Evolutionary conservation across 305 asterid species (phyloP).

Genomic region (Fraxinus angustifolia): DNA sequence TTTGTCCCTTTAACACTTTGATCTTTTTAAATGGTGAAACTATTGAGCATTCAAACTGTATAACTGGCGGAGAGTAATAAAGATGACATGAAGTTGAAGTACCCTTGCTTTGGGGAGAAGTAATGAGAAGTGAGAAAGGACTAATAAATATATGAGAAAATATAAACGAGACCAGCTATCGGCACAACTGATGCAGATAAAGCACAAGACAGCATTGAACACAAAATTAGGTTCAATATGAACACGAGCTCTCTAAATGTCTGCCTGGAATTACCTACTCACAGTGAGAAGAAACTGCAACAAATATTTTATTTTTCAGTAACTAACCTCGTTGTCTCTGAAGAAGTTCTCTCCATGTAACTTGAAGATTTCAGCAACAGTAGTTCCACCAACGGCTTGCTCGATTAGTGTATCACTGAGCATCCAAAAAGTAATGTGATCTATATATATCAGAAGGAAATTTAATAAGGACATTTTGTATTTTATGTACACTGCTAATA

Average conservation of each 20-base stretch:
- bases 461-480: not conserved
- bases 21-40: not conserved
- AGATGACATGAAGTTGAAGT: not conserved
- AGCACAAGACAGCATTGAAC: not conserved
- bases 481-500: not conserved
- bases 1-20: not conserved
- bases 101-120: not conserved
- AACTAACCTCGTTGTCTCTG: slow-evolving; percentile 79
- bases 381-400: slow-evolving; percentile 61
- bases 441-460: slow-evolving; percentile 10
- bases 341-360: slow-evolving; percentile 70
- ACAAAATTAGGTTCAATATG: not conserved
- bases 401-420: slow-evolving; percentile 75
- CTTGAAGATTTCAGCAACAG: slow-evolving; percentile 83
- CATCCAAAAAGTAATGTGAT: slow-evolving; percentile 24
- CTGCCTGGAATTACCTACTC: slow-evolving; percentile 1
- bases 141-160: not conserved
- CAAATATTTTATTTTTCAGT: not conserved
- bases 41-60: not conserved
- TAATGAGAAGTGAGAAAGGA: not conserved
- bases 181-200: not conserved
- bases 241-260: not conserved
- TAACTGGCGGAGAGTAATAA: not conserved
- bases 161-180: not conserved
- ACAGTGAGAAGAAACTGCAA: slow-evolving; percentile 7